Percentiles rank a stretch among this genome's conserved stretches.
These are phyloP conservation scores for Colletotrichum sp. DNA, from an alignment of 2,329 filamentous ascomycete species.

Conservation along the genomic window DNA sequence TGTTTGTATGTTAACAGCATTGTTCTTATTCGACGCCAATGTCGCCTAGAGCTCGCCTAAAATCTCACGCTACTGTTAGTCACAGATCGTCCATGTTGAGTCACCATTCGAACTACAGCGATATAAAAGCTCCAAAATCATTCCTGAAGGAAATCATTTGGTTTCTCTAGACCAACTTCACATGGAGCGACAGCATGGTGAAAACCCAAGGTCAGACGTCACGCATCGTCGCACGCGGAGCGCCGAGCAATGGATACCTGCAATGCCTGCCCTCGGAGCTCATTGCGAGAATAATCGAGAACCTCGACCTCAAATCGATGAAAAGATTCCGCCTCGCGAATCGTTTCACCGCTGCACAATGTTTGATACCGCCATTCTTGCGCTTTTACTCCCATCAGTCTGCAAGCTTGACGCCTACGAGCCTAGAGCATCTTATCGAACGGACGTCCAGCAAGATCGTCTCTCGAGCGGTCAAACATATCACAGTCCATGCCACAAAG, in stretches of 20 bases:
- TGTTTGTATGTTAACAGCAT: not conserved
- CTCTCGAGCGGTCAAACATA: not conserved
- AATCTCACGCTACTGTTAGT: not conserved
- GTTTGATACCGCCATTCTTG: not conserved
- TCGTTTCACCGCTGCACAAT: not conserved
- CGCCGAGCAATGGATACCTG: not conserved
- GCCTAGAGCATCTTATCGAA: not conserved
- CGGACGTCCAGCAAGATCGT: not conserved
- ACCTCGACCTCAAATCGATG: not conserved
- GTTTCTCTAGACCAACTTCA: not conserved
- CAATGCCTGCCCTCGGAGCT: not conserved
- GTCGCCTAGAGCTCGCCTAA: not conserved
- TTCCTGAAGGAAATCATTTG: not conserved
- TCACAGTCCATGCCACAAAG: not conserved
- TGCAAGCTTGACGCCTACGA: accelerated
- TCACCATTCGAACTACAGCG: not conserved
- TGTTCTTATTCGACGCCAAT: accelerated
- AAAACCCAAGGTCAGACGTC: not conserved
- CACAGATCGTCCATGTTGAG: not conserved
- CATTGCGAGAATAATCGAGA: not conserved
- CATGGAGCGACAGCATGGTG: not conserved
- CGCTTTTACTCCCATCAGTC: not conserved
- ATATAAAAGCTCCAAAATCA: not conserved
- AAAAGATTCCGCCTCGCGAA: not conserved
- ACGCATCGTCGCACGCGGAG: not conserved